Evolutionary conservation across 2,329 filamentous ascomycete species (phyloP), one percentile per base, ranked within the genome.

Genomic region (Ceratocystis ficicola): DNA sequence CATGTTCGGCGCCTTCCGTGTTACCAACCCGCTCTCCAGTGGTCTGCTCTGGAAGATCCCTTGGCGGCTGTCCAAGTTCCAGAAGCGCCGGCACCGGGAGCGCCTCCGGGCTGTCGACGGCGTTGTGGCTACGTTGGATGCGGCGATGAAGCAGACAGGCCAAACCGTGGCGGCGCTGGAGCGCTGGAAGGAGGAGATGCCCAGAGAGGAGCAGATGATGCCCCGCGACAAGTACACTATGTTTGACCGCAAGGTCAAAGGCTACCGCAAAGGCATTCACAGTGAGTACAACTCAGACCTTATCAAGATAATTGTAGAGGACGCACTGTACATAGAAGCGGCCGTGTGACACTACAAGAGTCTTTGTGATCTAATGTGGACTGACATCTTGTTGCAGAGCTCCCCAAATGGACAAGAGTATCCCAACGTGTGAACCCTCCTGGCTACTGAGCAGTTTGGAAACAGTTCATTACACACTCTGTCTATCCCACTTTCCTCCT

Each of bases 211-310:
- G 73, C 91, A 97, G 81, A 99, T 99, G 94, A 75, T 95, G 75
- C 88, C 94, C 60, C 88, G 85, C 77, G 94, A 99, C 79, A 99
- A 99, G 79, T 99, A 99, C 79, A 96, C 90, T 32, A 88, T 99
- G 73, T 99, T 97, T 77, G 93, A 96, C 77, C 86, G 92, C 72
- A 96, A 97, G 77, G 91, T 89, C 75, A 95, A 92, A 85, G 86
- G 84, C 72, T 99, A 97, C 76, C 83, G 94, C 74, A 99, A 99
- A 84, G 90, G 91, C 66, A 92, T 99, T 75, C 93, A 97, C 78
- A 97, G 92, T 96, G 82, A 72, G 90, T 85, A 50, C 10, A 52
- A 22, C 15, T 8, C 17, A 22, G 17, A 5, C 20, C 3, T 15
- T 15, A 41, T 48, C 48, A 50, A 22, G n/a, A 10, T 22, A 12